Evolutionary conservation across 352 stramenopile genomes (phyloP).

Genomic region (Phytopythium cucurbitacearum): DNA sequence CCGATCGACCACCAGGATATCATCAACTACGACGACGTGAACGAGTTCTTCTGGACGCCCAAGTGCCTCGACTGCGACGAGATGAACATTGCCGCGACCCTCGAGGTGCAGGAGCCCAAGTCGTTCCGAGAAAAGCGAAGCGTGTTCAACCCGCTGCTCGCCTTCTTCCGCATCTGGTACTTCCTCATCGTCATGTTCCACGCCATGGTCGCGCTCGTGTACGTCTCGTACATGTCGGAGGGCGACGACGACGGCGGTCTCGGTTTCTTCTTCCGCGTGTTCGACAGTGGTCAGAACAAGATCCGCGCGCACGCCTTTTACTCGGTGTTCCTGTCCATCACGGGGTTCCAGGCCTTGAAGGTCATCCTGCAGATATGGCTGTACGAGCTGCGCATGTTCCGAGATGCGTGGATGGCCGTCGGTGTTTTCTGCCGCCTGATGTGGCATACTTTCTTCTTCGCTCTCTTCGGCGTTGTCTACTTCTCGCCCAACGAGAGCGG

Average conservation of each 20-base stretch:
- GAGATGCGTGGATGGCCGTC: constrained; percentile 51
- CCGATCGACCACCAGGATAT: constrained; percentile 76
- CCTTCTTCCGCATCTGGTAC: constrained; percentile 82
- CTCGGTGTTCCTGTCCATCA: constrained; percentile 61
- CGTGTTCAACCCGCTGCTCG: constrained; percentile 79
- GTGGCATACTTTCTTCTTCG: constrained; percentile 76
- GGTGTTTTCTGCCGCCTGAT: constrained; percentile 61
- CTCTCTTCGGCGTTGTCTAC: constrained; percentile 50
- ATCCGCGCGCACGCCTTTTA: constrained; percentile 68
- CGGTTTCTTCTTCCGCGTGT: constrained; percentile 62
- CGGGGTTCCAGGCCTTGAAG: constrained; percentile 53
- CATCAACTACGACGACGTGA: constrained; percentile 87
- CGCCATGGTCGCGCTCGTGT: constrained; percentile 55
- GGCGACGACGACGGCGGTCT: constrained; percentile 38
- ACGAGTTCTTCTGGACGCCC: constrained; percentile 85
- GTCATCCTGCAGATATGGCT: constrained; percentile 77
- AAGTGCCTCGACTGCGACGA: constrained; percentile 70
- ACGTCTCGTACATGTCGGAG: constrained; percentile 67
- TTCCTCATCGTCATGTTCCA: constrained; percentile 79
- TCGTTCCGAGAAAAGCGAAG: constrained; percentile 87
- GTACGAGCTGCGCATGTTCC: constrained; percentile 58
- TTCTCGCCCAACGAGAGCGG: constrained; percentile 57
- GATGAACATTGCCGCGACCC: constrained; percentile 54
- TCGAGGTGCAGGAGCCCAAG: constrained; percentile 68
- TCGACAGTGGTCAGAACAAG: constrained; percentile 41